Base-by-base conservation (phyloP, 768 basidiomycete genomes). In the Lentinula detonsa region DNA sequence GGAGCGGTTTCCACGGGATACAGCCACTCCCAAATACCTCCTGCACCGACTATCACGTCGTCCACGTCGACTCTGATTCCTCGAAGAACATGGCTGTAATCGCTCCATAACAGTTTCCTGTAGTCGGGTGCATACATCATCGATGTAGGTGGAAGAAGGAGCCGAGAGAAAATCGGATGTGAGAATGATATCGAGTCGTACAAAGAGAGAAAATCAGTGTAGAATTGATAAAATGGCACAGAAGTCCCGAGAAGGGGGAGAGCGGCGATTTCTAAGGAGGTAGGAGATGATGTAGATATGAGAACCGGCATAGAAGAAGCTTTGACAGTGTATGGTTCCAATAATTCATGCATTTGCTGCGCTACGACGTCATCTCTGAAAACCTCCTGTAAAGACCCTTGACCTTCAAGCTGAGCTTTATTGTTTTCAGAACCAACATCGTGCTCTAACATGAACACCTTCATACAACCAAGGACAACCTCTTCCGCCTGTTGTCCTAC, bases 381-480 rank as follows among this genome's bases (percentile, higher is more conserved):
- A 2, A 97, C 86, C 65, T 95, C 90, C 48, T 78, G 83, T 0
- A 72, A 63, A 21, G 52, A 31, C n/a, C 53, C 40, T 21, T 64
- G 48, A 23, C 81, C 78, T 60, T 79, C 76, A 13, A 73, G 75
- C 56, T 83, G 75, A 0, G 74, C 68, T 65, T 91, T 40, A 18
- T 7, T 23, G 33, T 37, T n/a, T 4, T 40, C 55, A 3, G 23
- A n/a, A 5, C 40, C 55, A 13, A 58, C 87, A 1, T 84, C 92
- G 69, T 96, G 91, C 71, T 98, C 95, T 33, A 98, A 84, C 94
- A 97, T 95, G 73, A 93, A 94, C 15, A 97, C 85, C 65, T 91
- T 92, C 92, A 97, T 95, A 64, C 93, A 89, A 18, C 80, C 83
- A 65, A 95, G 88, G 4, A 90, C 76, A 1, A 80, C 74, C 63